Base-by-base conservation (phyloP, 129 eudicot genomes). In the Chrysanthemum makinoi region DNA sequence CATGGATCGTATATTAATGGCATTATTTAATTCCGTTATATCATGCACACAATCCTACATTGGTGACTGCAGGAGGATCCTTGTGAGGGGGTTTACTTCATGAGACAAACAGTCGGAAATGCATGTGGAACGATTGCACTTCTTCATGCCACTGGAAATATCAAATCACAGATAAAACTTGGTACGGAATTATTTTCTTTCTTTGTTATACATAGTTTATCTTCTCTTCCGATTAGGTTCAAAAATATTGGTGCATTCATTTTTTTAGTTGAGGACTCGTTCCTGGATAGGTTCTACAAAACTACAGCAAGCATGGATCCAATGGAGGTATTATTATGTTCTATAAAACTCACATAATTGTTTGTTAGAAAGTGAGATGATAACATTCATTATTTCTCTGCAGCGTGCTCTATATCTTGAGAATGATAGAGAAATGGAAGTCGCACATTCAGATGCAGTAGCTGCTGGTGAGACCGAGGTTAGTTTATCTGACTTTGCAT, bases 31-130 rank as follows among this genome's bases (percentile, higher is more conserved):
- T 20, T 20, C 20, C 20, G 20, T 20, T 20, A 20, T 20, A 20
- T 20, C 20, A 20, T 20, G 20, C 20, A 20, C 20, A 20, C 20
- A 20, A 20, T 20, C 20, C 20, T 20, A 20, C 20, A 20, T 63
- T 11, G 75, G 11, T 69, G 61, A 73, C 53, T 75, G 65, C 85
- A 92, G 73, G 33, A 28, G 5, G 33, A 3, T 28, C 33, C 33
- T 59, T 73, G 44, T 35, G 62, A 71, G 54, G 92, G 83, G 73
- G 95, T 86, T 81, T 92, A 92, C 83, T 92, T 86, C 78, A 89
- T 84, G 96, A 85, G 85, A 75, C 98, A 92, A 84, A 92, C 98
- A 72, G 98, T 92, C 70, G 98, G 96, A 80, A 92, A 92, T 83
- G 98, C 95, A 28, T 92, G 98, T 83, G 98, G 98, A 66, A 92